Evolutionary conservation across 2,329 filamentous ascomycete species (phyloP).

Genomic region (Fonsecaea multimorphosa): DNA sequence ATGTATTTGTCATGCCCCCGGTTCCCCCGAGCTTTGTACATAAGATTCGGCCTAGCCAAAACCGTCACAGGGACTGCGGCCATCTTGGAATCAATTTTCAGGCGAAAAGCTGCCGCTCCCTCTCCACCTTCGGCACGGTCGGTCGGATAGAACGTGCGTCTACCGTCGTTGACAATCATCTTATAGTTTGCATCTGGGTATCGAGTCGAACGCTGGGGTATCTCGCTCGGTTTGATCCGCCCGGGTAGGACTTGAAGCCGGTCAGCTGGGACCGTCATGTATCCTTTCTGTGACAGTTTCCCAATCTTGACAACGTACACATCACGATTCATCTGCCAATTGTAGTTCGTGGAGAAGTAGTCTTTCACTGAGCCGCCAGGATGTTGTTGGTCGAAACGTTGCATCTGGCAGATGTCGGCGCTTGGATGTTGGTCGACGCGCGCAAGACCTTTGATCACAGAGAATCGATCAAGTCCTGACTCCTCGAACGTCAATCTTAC

Average conservation of each 20-base stretch:
- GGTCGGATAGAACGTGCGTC: not conserved
- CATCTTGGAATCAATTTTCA: not conserved
- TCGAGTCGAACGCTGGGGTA: not conserved
- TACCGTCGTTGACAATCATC: not conserved
- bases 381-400: not conserved
- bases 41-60: not conserved
- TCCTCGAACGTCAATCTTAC: not conserved
- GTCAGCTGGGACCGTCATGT: not conserved
- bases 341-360: not conserved
- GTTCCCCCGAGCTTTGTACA: not conserved
- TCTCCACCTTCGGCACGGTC: not conserved
- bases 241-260: constrained; percentile 1
- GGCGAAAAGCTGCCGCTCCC: not conserved
- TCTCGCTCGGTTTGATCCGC: not conserved
- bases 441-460: not conserved
- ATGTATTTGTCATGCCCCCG: not conserved
- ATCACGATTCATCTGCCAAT: not conserved
- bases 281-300: not conserved
- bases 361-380: not conserved
- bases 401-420: not conserved
- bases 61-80: not conserved
- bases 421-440: not conserved
- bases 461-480: not conserved
- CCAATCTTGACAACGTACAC: constrained; percentile 7
- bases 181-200: not conserved